Evolutionary conservation across 352 stramenopile species (phyloP).

Genomic region (Phytopythium sindhum): DNA sequence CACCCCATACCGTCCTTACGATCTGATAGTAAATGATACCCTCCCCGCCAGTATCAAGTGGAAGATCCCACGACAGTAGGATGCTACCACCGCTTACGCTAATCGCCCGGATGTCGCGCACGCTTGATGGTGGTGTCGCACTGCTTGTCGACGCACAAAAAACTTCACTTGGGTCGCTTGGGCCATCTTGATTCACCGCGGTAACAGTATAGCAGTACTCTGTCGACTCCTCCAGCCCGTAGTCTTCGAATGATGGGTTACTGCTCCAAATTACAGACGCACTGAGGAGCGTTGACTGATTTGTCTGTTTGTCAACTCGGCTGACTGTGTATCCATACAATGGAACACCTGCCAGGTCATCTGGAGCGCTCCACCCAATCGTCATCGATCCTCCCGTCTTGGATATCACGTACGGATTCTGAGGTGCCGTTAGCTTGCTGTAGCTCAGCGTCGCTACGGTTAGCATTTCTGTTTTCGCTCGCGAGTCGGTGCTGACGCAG

Average conservation of each 20-base stretch:
- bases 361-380: conserved; percentile 39
- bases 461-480: conserved; percentile 23
- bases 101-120: conserved; percentile 16
- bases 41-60: conserved; percentile 41
- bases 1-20: conserved; percentile 11
- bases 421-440: conserved; percentile 28
- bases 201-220: conserved; percentile 42
- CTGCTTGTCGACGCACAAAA: conserved; percentile 14
- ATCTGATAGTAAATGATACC: conserved; percentile 45
- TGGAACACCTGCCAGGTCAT: conserved; percentile 45
- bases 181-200: conserved; percentile 47
- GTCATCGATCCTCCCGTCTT: conserved; percentile 40
- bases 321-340: conserved; percentile 40
- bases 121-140: conserved; percentile 16
- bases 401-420: conserved; percentile 11
- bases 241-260: conserved; percentile 34
- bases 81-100: conserved; percentile 25
- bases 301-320: conserved; percentile 7
- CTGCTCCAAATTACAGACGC: conserved; percentile 5
- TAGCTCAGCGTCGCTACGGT: conserved; percentile 28
- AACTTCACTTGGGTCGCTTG: conserved; percentile 22
- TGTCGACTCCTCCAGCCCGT: conserved; percentile 32
- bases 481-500: conserved; percentile 26
- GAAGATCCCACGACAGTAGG: conserved; percentile 33
- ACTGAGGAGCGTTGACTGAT: conserved; percentile 3